Percentiles rank a stretch among this genome's conserved stretches.
Conservation (phyloP, 768 basidiomycete species). For the Leucocoprinus birnbaumii region DNA sequence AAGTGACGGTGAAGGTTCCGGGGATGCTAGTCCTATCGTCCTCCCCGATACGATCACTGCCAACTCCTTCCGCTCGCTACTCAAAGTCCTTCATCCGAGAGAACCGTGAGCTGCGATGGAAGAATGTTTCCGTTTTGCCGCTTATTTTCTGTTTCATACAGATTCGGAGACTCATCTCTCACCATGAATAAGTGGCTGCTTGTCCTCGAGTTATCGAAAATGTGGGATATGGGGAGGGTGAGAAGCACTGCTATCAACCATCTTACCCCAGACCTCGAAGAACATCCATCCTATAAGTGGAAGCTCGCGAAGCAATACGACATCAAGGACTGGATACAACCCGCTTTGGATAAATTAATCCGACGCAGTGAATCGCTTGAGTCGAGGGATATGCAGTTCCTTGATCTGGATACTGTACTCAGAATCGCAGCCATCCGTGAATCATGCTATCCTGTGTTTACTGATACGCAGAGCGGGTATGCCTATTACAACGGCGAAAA, state of each 20-base stretch:
- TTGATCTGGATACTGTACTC: background rate
- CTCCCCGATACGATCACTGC: background rate
- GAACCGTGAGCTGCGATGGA: background rate
- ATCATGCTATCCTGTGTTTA: background rate
- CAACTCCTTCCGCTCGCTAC: slow-evolving; percentile 10
- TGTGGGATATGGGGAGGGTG: slow-evolving; percentile 32
- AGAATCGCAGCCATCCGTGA: slow-evolving; percentile 1
- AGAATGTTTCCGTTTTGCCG: too few species aligned
- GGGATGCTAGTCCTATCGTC: background rate
- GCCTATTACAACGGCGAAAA: background rate
- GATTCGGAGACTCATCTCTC: background rate
- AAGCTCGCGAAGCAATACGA: slow-evolving; percentile 27
- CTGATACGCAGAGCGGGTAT: background rate
- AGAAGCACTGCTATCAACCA: slow-evolving; percentile 25
- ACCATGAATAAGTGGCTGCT: slow-evolving; percentile 31
- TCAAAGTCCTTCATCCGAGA: slow-evolving; percentile 8
- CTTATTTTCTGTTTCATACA: background rate
- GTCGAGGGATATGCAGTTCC: background rate
- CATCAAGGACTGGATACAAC: slow-evolving; percentile 26
- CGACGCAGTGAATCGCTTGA: slow-evolving; percentile 2
- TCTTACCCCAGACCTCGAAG: slow-evolving; percentile 16
- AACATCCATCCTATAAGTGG: slow-evolving; percentile 26
- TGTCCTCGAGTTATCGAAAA: slow-evolving; percentile 33
- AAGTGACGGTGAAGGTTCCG: background rate
- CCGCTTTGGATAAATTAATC: slow-evolving; percentile 3